These are phyloP conservation scores for Dendryphion nanum DNA, from an alignment of 2,329 filamentous ascomycete species.

Conservation along the genomic window DNA sequence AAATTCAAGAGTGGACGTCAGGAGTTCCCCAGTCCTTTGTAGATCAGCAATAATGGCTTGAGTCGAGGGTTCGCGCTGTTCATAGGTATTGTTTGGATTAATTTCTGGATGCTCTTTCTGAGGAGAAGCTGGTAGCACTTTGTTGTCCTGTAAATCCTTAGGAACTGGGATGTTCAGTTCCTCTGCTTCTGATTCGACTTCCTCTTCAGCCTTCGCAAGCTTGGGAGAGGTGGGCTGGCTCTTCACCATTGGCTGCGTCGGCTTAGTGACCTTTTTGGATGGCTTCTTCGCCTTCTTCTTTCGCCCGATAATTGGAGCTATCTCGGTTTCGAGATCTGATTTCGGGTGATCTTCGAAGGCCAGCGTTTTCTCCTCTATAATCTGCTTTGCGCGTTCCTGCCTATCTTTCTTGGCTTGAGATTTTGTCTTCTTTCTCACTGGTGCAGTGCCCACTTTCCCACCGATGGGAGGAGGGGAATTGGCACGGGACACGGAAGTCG, in stretches of 20 bases:
- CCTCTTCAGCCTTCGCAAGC: slow-evolving; percentile 26
- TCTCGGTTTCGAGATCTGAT: slow-evolving; percentile 51
- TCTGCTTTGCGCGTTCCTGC: slow-evolving; percentile 59
- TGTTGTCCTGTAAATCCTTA: neutral
- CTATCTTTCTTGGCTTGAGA: slow-evolving; percentile 76
- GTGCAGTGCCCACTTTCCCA: slow-evolving; percentile 65
- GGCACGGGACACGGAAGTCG: slow-evolving; percentile 68
- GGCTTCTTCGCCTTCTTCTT: slow-evolving; percentile 83
- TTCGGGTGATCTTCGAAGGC: slow-evolving; percentile 40
- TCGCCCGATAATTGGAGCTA: slow-evolving; percentile 72
- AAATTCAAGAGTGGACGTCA: slow-evolving; percentile 41
- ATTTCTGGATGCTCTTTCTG: neutral
- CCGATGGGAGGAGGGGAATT: slow-evolving; percentile 65
- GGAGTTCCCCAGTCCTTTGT: slow-evolving; percentile 38
- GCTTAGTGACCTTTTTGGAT: slow-evolving; percentile 28
- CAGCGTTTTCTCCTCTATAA: slow-evolving; percentile 57
- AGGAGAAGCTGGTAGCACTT: neutral
- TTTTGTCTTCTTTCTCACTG: slow-evolving; percentile 69
- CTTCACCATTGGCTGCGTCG: slow-evolving; percentile 18
- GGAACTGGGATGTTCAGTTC: slow-evolving; percentile 6
- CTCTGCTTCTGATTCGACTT: slow-evolving; percentile 10
- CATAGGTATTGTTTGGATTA: slow-evolving; percentile 35
- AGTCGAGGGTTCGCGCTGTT: slow-evolving; percentile 29
- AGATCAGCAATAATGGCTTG: slow-evolving; percentile 41
- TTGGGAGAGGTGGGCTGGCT: slow-evolving; percentile 31